These are phyloP conservation scores for Oemleria cerasiformis DNA, from an alignment of 306 rosid species.

Conservation along the genomic window DNA sequence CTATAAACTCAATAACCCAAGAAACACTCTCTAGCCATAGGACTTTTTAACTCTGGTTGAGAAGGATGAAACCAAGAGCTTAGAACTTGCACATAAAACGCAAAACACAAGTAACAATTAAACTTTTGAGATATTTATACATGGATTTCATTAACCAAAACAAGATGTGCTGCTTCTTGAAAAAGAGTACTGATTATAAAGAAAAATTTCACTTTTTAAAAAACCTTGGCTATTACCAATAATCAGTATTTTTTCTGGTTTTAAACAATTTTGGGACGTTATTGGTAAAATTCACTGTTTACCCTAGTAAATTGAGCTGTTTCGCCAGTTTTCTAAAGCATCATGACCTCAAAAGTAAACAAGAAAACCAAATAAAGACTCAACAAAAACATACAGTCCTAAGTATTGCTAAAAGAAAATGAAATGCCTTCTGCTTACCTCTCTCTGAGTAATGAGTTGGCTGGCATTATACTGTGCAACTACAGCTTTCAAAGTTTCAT, in stretches of 20 bases:
- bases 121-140: neutral
- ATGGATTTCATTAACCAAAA: neutral
- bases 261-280: neutral
- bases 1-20: neutral
- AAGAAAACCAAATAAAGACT: neutral
- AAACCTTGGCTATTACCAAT: neutral
- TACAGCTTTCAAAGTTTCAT: conserved; percentile 86
- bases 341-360: neutral
- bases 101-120: neutral
- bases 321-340: neutral
- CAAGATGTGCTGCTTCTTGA: neutral
- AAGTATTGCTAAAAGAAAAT: neutral
- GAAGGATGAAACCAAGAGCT: neutral
- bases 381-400: neutral
- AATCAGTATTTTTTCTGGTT: neutral
- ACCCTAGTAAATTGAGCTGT: neutral
- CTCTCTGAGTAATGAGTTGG: conserved; percentile 91
- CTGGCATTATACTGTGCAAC: conserved; percentile 88
- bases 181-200: neutral
- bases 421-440: conserved; percentile 40
- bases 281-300: neutral
- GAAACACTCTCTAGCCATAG: neutral
- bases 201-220: neutral
- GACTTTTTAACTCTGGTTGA: neutral
- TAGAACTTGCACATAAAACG: neutral